These are phyloP conservation scores for Lepidium aucheri DNA, from an alignment of 345 rosid species.

Conservation along the genomic window DNA sequence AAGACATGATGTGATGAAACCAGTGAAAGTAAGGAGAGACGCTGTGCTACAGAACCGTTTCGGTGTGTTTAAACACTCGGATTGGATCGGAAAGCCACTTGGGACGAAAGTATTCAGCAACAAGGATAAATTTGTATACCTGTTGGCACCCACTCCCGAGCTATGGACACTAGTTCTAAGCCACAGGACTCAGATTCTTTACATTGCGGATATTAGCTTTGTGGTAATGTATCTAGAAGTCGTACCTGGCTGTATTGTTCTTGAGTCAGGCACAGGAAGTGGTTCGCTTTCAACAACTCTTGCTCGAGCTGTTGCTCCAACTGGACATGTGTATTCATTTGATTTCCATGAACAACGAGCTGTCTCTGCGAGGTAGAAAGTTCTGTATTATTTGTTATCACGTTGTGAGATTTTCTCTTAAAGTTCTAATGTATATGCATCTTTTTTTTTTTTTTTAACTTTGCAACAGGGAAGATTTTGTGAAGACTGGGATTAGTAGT, in stretches of 20 bases:
- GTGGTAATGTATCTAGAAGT: conserved; percentile 73
- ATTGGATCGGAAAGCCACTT: conserved; percentile 92
- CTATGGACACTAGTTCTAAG: conserved; percentile 88
- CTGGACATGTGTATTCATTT: conserved; percentile 85
- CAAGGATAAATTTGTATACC: conserved; percentile 76
- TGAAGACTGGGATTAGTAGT: conserved; percentile 59
- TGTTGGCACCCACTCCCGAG: conserved; percentile 88
- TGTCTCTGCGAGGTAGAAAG: conserved; percentile 67
- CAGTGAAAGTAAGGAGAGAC: conserved; percentile 49
- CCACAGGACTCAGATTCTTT: conserved; percentile 96
- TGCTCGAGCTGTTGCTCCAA: conserved; percentile 85
- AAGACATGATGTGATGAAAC: conserved; percentile 81
- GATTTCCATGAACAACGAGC: conserved; percentile 96
- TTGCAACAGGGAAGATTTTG: conserved; percentile 68
- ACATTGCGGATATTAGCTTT: conserved; percentile 84
- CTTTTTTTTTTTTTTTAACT: background rate
- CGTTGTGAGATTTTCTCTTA: background rate
- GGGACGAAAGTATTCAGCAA: conserved; percentile 87
- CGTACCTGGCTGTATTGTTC: conserved; percentile 84
- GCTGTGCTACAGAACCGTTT: conserved; percentile 82
- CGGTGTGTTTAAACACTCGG: conserved; percentile 71
- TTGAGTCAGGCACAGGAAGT: conserved; percentile 94
- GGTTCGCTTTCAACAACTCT: conserved; percentile 87
- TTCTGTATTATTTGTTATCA: background rate
- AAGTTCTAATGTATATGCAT: background rate